These are phyloP conservation scores for Lomentospora prolificans DNA, from an alignment of 2,329 filamentous ascomycete species.

Conservation along the genomic window DNA sequence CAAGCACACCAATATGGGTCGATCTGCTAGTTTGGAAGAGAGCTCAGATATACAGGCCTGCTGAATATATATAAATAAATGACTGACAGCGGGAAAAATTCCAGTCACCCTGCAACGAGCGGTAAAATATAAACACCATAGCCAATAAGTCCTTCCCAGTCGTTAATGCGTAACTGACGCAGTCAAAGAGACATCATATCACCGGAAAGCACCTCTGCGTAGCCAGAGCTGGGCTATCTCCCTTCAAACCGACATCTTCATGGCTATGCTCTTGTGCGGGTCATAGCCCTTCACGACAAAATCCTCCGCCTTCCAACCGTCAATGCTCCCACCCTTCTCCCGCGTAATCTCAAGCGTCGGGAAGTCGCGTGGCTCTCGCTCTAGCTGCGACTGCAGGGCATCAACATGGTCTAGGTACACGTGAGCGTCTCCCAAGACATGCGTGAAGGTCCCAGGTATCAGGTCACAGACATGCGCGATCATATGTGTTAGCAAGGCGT, in stretches of 20 bases:
- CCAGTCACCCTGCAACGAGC: neutral
- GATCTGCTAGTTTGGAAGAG: neutral
- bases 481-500: conserved; percentile 92
- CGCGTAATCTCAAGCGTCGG: conserved; percentile 66
- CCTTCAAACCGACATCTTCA: conserved; percentile 90
- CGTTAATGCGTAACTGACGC: neutral
- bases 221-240: neutral
- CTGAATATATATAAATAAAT: neutral
- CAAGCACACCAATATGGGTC: conserved; percentile 1
- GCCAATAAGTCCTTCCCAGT: neutral
- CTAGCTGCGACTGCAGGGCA: conserved; percentile 70
- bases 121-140: conserved; percentile 1
- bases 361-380: conserved; percentile 70
- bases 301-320: conserved; percentile 83
- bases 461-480: conserved; percentile 79
- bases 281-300: conserved; percentile 82
- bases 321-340: conserved; percentile 63
- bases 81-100: conserved; percentile 3
- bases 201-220: neutral
- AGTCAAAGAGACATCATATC: neutral
- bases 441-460: conserved; percentile 76
- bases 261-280: conserved; percentile 82
- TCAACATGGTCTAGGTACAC: conserved; percentile 91
- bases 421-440: conserved; percentile 98
- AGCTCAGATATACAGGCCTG: neutral